Evolutionary conservation across 805 yeast genomes (phyloP).

Genomic region (Wickerhamomyces tratensis): DNA sequence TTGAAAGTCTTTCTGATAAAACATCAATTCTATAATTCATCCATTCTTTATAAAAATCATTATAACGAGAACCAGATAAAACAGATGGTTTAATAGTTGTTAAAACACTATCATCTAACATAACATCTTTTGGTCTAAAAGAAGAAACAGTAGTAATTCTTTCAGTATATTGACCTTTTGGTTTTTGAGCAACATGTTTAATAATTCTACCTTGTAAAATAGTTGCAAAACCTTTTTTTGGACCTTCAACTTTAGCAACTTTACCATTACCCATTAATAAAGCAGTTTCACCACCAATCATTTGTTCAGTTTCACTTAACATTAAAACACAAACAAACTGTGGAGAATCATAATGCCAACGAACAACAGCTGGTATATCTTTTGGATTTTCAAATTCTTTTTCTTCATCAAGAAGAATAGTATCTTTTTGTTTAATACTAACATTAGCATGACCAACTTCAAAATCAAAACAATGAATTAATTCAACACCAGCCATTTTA

Average conservation of each 20-base stretch:
- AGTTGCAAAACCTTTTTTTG: conserved; percentile 39
- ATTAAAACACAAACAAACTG: conserved; percentile 58
- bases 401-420: conserved; percentile 3
- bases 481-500: conserved; percentile 37
- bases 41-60: conserved; percentile 31
- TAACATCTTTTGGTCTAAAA: conserved; percentile 30
- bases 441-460: conserved; percentile 47
- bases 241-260: conserved; percentile 23
- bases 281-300: conserved; percentile 56
- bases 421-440: conserved; percentile 26
- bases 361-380: conserved; percentile 42
- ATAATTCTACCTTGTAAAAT: conserved; percentile 37
- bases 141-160: conserved; percentile 34
- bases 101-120: conserved; percentile 29
- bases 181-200: conserved; percentile 37
- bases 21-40: conserved; percentile 28
- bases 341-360: conserved; percentile 57
- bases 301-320: conserved; percentile 46
- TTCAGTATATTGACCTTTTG: conserved; percentile 25
- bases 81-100: conserved; percentile 31
- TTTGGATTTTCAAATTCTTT: conserved; percentile 5
- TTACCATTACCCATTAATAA: conserved; percentile 35
- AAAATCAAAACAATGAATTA: conserved; percentile 27
- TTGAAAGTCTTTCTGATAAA: conserved; percentile 21
- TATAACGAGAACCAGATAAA: conserved; percentile 25